A percentile compares a stretch with the other conserved stretches of the same genome.
Evolutionary conservation across 192 early-diverging fungal genomes (phyloP).

Genomic region (Phycomyces blakesleeanus): DNA sequence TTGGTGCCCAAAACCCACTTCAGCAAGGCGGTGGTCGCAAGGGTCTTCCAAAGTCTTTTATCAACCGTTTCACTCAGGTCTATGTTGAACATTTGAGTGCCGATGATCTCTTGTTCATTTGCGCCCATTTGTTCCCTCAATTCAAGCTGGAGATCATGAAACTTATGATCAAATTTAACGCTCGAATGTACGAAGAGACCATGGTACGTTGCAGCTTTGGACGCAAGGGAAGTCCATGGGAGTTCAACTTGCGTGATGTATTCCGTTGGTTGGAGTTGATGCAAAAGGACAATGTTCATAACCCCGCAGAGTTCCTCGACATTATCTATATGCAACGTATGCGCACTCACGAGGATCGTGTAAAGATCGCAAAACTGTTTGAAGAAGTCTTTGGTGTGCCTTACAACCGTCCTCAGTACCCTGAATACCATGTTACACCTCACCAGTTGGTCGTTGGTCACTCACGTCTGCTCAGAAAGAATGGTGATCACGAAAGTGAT

Average conservation of each 20-base stretch:
- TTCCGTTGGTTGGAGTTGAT: constrained; percentile 89
- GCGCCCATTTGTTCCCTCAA: constrained; percentile 49
- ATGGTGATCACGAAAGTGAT: constrained; percentile 24
- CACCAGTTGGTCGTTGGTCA: constrained; percentile 57
- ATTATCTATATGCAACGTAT: constrained; percentile 89
- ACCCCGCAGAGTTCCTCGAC: constrained; percentile 69
- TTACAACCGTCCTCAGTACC: constrained; percentile 35
- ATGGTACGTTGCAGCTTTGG: constrained; percentile 75
- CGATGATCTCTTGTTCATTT: constrained; percentile 80
- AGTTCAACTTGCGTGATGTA: constrained; percentile 98
- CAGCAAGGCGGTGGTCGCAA: constrained; percentile 97
- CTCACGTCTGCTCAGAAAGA: constrained; percentile 50
- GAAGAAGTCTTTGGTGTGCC: constrained; percentile 49
- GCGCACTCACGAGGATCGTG: constrained; percentile 76
- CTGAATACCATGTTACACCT: constrained; percentile 50
- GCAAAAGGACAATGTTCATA: constrained; percentile 42
- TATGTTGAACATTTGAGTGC: constrained; percentile 80
- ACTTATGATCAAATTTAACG: constrained; percentile 81
- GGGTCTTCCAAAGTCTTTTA: constrained; percentile 95
- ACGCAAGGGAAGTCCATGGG: constrained; percentile 86
- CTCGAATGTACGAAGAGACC: constrained; percentile 78
- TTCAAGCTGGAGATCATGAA: constrained; percentile 43
- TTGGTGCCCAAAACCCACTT: constrained; percentile 97
- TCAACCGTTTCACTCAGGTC: constrained; percentile 95
- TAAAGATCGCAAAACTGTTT: constrained; percentile 51